phyloP scores from a whole-genome alignment of 2,329 filamentous ascomycete genomes.

The Colletotrichum sp. region DNA sequence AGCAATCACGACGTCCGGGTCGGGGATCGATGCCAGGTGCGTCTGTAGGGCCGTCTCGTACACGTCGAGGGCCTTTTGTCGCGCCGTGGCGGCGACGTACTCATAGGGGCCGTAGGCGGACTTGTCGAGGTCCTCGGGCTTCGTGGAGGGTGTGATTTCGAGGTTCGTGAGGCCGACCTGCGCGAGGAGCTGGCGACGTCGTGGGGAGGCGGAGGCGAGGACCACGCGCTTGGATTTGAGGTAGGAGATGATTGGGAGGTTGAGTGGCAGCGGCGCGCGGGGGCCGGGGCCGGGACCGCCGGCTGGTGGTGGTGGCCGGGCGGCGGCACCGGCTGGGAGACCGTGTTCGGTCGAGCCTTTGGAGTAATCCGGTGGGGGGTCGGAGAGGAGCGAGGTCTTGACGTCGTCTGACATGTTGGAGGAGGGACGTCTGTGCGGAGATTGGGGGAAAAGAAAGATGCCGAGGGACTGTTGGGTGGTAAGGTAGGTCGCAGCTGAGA shows the following conservation, averaged over 20 bases:
- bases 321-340: constrained; percentile 17
- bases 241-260: constrained; percentile 78
- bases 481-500: not conserved
- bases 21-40: constrained; percentile 54
- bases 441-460: not conserved
- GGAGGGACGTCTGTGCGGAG: not conserved
- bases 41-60: constrained; percentile 52
- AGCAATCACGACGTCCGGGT: constrained; percentile 85
- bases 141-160: constrained; percentile 83
- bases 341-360: constrained; percentile 44
- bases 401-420: not conserved
- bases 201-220: constrained; percentile 87
- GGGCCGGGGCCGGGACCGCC: constrained; percentile 28
- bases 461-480: not conserved
- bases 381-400: constrained; percentile 22
- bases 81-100: constrained; percentile 89
- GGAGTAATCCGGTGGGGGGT: constrained; percentile 53
- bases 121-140: constrained; percentile 88
- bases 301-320: constrained; percentile 22
- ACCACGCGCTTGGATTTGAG: constrained; percentile 83
- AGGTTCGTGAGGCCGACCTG: constrained; percentile 80
- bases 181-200: constrained; percentile 80
- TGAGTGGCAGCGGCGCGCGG: constrained; percentile 69
- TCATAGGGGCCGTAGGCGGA: constrained; percentile 76
- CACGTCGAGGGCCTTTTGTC: constrained; percentile 81